Evolutionary conservation across 768 basidiomycete genomes (phyloP), one percentile per base, ranked within the genome.

Genomic region (Boletus rex-veris): DNA sequence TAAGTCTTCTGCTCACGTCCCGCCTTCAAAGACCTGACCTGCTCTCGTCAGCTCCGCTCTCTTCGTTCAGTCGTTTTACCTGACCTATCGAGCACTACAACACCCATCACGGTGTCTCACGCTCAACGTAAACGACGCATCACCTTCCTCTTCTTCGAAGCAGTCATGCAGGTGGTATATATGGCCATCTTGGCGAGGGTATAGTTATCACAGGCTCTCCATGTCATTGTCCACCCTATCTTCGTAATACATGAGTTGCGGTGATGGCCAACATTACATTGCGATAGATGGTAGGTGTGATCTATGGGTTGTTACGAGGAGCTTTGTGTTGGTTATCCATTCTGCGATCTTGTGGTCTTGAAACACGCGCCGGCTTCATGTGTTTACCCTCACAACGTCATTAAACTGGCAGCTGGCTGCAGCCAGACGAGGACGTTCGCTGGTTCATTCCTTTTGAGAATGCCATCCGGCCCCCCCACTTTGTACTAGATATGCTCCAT

Each of bases 1-100:
- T 92, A 64, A 50, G 88, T 57, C 18, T 1, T 24, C 19, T 12
- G 15, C n/a, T 42, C n/a, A 7, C n/a, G 1, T 43, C 1, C 10
- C 11, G 4, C 6, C 6, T 45, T 19, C 1, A 11, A 24, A 7
- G 3, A 30, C 16, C 37, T 56, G 41, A 61, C 36, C 5, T 15
- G 7, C n/a, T 26, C n/a, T 39, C 35, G n/a, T 19, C 66, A 96
- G 94, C 84, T 97, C 21, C 92, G 94, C 41, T 96, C 95, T 1
- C 80, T 98, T 26, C 91, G 94, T 48, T 91, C 92, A 18, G 84
- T 97, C 50, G 85, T 97, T 48, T 80, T 97, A 2, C 92, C 95
- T 5, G 93, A 97, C 69, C 64, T 77, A 3, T 75, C 77, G 36
- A 80, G 73, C 36, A 81, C 63, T 3, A 11, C 67, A 3, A 67